A percentile compares a stretch with the other conserved stretches of the same genome.
phyloP scores from a whole-genome alignment of 768 basidiomycete genomes.

The Rhizopogon vesiculosus region DNA sequence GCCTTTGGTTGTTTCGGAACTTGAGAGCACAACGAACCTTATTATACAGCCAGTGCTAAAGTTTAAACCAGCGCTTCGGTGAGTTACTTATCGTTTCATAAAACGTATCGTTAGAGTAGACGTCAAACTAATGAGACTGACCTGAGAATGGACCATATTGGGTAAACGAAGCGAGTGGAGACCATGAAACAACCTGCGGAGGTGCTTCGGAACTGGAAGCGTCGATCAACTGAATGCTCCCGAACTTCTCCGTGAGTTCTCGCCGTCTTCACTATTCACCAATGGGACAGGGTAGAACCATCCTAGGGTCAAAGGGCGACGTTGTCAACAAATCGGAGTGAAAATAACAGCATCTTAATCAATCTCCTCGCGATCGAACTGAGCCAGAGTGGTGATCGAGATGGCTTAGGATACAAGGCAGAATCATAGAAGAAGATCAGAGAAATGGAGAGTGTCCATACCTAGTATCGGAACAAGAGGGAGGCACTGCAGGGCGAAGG shows the following conservation, averaged over 20 bases:
- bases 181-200: background rate
- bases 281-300: background rate
- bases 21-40: background rate
- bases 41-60: background rate
- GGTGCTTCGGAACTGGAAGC: background rate
- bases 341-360: background rate
- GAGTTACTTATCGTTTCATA: background rate
- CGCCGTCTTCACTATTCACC: background rate
- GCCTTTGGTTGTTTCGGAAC: background rate
- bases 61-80: background rate
- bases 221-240: background rate
- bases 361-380: slow-evolving; percentile 1
- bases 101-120: background rate
- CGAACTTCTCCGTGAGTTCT: background rate
- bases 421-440: background rate
- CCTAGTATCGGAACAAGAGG: background rate
- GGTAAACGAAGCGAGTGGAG: background rate
- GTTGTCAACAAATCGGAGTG: background rate
- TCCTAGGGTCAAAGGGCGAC: slow-evolving; percentile 1
- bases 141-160: background rate
- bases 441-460: background rate
- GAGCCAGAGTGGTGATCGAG: background rate
- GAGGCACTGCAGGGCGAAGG: background rate
- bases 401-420: background rate
- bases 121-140: background rate